Evolutionary conservation across 192 early-diverging fungal species (phyloP).

Genomic region (Chytriomyces sp.): DNA sequence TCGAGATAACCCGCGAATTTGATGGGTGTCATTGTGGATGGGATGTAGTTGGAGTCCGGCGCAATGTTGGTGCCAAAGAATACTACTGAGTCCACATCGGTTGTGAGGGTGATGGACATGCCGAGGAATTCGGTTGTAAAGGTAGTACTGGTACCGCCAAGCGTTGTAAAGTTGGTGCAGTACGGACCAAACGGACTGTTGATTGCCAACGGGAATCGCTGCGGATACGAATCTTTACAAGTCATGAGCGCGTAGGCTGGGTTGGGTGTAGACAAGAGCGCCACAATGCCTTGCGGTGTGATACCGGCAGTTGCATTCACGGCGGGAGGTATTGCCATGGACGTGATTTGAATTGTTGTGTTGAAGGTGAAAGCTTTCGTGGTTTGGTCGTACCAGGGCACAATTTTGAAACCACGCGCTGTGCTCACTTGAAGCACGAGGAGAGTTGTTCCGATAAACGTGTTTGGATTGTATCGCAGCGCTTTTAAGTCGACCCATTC

Average conservation of each 20-base stretch:
- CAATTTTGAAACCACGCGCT: constrained; percentile 1
- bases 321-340: background rate
- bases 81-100: constrained; percentile 11
- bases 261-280: background rate
- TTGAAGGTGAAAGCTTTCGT: constrained; percentile 11
- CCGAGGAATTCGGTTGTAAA: background rate
- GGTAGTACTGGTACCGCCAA: background rate
- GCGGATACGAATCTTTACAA: constrained; percentile 22
- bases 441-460: constrained; percentile 25
- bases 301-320: constrained; percentile 1
- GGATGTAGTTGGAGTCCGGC: constrained; percentile 23
- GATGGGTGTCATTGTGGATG: constrained; percentile 12
- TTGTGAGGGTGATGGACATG: background rate
- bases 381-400: constrained; percentile 5
- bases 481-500: constrained; percentile 30
- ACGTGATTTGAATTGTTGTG: constrained; percentile 23
- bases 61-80: constrained; percentile 30
- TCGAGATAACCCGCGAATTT: constrained; percentile 37
- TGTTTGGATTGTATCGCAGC: constrained; percentile 35
- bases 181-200: constrained; percentile 21
- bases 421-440: constrained; percentile 11
- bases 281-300: background rate
- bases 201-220: constrained; percentile 2
- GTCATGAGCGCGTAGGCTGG: constrained; percentile 1
- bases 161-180: constrained; percentile 25